Evolutionary conservation across 306 rosid species (phyloP).

Genomic region (Adenanthera pavonina): DNA sequence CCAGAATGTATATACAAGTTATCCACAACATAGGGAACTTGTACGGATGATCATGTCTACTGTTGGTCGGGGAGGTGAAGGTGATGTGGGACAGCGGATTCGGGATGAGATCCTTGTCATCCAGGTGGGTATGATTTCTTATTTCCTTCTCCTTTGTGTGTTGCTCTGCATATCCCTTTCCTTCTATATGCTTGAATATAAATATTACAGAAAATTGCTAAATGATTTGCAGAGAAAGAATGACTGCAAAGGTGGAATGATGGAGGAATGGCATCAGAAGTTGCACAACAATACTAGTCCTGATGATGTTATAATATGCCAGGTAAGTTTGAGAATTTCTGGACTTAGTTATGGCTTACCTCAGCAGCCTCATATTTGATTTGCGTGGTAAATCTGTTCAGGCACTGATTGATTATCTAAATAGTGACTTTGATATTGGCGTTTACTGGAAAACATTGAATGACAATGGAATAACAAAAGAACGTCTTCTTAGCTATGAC

Average conservation of each 20-base stretch:
- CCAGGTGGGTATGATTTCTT: conserved; percentile 63
- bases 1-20: conserved; percentile 68
- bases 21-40: conserved; percentile 80
- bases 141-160: conserved; percentile 23
- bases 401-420: conserved; percentile 86
- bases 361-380: conserved; percentile 36
- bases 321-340: conserved; percentile 62
- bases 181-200: conserved; percentile 37
- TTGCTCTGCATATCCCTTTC: conserved; percentile 22
- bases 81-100: conserved; percentile 99
- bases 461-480: conserved; percentile 93
- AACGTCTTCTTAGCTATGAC: conserved; percentile 95
- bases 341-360: conserved; percentile 34
- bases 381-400: conserved; percentile 47
- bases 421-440: conserved; percentile 72
- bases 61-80: conserved; percentile 99
- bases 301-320: conserved; percentile 95
- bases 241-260: conserved; percentile 87
- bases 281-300: conserved; percentile 99
- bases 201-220: conserved; percentile 32
- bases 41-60: conserved; percentile 92
- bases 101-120: conserved; percentile 96
- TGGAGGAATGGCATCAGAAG: conserved; percentile 99
- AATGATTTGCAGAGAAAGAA: conserved; percentile 72
- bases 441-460: conserved; percentile 96